Percentiles rank a stretch among this genome's conserved stretches.
Evolutionary conservation across 768 basidiomycete species (phyloP).

Genomic region (Coprinellus aureogranulatus): DNA sequence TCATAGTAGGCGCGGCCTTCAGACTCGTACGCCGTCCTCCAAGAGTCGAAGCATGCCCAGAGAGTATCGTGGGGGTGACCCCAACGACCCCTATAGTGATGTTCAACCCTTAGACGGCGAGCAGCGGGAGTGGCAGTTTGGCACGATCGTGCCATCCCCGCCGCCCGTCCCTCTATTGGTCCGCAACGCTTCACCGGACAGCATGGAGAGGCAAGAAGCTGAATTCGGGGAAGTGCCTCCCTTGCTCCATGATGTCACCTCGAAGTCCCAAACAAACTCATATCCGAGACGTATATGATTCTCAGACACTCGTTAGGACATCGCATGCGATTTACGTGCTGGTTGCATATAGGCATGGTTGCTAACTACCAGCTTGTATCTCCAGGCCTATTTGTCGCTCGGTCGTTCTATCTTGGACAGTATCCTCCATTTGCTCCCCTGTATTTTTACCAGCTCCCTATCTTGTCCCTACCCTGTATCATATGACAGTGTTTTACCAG

Average conservation of each 20-base stretch:
- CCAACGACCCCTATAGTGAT: conserved; percentile 34
- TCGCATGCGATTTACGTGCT: too few species aligned
- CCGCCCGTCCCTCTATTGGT: conserved; percentile 5
- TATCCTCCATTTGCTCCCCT: too few species aligned
- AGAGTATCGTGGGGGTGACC: conserved; percentile 7
- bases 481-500: too few species aligned
- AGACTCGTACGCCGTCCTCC: conserved; percentile 5
- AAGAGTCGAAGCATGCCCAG: conserved; percentile 12
- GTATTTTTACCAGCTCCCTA: too few species aligned
- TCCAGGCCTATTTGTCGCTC: too few species aligned
- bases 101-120: conserved; percentile 18
- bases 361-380: too few species aligned
- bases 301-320: too few species aligned
- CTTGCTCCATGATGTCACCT: not conserved
- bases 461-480: too few species aligned
- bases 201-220: not conserved
- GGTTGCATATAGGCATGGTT: too few species aligned
- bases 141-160: not conserved
- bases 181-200: conserved; percentile 1
- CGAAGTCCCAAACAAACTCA: not conserved
- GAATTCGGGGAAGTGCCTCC: not conserved
- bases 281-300: not conserved
- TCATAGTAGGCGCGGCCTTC: conserved; percentile 5
- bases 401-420: too few species aligned
- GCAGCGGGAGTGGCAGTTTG: conserved; percentile 10